A percentile compares a stretch with the other conserved stretches of the same genome.
Conservation (phyloP, 805 yeast species). For the Saturnispora serradocipensis region DNA sequence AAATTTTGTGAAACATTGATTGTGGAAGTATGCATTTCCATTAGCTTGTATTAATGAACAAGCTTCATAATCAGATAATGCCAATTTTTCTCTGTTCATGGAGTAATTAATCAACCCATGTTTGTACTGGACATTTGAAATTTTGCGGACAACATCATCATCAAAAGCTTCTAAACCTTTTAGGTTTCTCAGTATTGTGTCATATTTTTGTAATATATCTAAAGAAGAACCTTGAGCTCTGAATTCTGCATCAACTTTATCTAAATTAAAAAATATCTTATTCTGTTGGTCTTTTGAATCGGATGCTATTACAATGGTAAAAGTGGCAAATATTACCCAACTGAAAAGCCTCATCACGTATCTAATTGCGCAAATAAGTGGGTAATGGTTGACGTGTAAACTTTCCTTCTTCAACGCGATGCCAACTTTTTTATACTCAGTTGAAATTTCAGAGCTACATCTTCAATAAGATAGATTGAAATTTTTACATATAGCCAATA, state of each 20-base stretch:
- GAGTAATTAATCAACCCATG: conserved; percentile 54
- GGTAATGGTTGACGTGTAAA: neutral
- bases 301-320: neutral
- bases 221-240: conserved; percentile 23
- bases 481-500: no score
- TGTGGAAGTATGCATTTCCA: conserved; percentile 17
- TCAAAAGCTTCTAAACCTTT: conserved; percentile 12
- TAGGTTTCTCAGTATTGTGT: conserved; percentile 16
- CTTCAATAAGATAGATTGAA: neutral
- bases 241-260: conserved; percentile 12
- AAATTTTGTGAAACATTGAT: conserved; percentile 42
- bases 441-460: neutral
- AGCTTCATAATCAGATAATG: conserved; percentile 42
- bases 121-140: conserved; percentile 43
- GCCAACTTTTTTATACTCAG: neutral
- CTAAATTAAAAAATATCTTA: neutral
- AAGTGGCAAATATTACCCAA: neutral
- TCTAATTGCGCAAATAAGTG: neutral
- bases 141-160: conserved; percentile 16
- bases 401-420: neutral
- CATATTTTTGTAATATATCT: conserved; percentile 25
- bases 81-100: conserved; percentile 42
- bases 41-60: conserved; percentile 34
- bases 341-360: neutral
- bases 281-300: neutral